phyloP scores from a whole-genome alignment of 1,284 basidiomycete genomes.

The Phellopilus nigrolimitatus region DNA sequence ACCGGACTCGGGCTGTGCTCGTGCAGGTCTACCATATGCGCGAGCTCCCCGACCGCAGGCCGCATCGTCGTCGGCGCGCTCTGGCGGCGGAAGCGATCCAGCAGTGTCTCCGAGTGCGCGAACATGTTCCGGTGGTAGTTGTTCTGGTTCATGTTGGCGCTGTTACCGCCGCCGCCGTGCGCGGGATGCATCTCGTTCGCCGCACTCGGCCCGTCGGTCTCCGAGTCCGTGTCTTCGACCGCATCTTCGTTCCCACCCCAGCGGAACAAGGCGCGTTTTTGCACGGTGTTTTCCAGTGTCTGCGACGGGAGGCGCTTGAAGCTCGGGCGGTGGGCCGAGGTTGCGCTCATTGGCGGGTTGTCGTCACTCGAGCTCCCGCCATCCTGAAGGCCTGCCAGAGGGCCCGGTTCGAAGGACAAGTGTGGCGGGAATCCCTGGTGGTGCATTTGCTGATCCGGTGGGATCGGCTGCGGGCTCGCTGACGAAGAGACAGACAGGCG shows the following conservation, averaged over 20 bases:
- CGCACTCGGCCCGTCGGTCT: slow-evolving; percentile 12
- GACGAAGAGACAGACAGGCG: slow-evolving; percentile 6
- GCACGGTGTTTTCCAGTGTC: slow-evolving; percentile 53
- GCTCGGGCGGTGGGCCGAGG: slow-evolving; percentile 38
- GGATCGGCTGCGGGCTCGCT: slow-evolving; percentile 11
- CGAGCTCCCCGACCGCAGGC: slow-evolving; percentile 4
- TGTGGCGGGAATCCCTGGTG: not conserved
- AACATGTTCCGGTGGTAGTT: slow-evolving; percentile 10
- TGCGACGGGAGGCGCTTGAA: slow-evolving; percentile 71
- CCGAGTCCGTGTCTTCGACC: slow-evolving; percentile 25
- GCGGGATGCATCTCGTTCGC: not conserved
- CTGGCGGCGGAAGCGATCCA: slow-evolving; percentile 17
- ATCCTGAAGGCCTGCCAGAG: slow-evolving; percentile 1
- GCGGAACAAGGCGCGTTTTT: slow-evolving; percentile 48
- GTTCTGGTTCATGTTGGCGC: not conserved
- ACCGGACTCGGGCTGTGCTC: slow-evolving; percentile 11
- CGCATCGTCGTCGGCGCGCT: slow-evolving; percentile 16
- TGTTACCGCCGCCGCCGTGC: not conserved
- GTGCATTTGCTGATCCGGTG: not conserved
- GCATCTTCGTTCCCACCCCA: slow-evolving; percentile 31
- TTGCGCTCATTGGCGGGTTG: not conserved
- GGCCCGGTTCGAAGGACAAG: slow-evolving; percentile 7
- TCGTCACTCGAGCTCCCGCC: slow-evolving; percentile 13
- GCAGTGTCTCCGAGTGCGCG: slow-evolving; percentile 7
- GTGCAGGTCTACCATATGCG: not conserved